Evolutionary conservation across 2,329 filamentous ascomycete genomes (phyloP), one percentile per base, ranked within the genome.

Genomic region (Colletotrichum limetticola): DNA sequence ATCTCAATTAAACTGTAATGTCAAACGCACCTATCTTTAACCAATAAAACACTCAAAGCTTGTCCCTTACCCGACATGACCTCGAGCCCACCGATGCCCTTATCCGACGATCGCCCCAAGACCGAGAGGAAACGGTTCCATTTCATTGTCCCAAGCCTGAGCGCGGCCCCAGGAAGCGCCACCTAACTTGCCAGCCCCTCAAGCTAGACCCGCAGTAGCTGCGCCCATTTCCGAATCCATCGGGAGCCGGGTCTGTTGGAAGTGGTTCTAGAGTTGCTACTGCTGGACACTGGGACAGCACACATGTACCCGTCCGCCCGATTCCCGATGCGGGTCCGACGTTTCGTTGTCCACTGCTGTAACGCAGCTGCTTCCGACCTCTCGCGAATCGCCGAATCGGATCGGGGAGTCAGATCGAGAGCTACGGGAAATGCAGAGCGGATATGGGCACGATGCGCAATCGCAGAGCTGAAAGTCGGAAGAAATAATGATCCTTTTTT

Each of bases 301-400:
- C n/a, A 19, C 56, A 32, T 35, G 26, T 19, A n/a, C 56, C n/a
- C 42, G 30, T n/a, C 32, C 32, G 26, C 56, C 65, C 65, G 52
- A 63, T 68, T 49, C 57, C 57, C 69, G 65, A 53, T 68, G 58
- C 65, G 65, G 69, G 69, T 68, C 57, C 53, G 64, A 71, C 64
- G 68, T 68, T 68, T 68, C 57, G 52, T 35, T 62, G 37, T 16
- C 58, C 19, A 32, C 57, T 49, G 28, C 35, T 68, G 49, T 68
- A 35, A 68, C 68, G 65, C 64, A 32, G 60, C 24, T 11, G 46
- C 32, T 55, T 42, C 35, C 63, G 60, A 22, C 19, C 60, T 28
- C 22, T 28, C 22, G 46, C 35, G 57, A 61, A 63, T 63, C 58
- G 37, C 26, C 35, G 57, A 61, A 63, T 68, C 58, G 37, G 46